Evolutionary conservation across 2,329 filamentous ascomycete genomes (phyloP).

Genomic region (Cladophialophora yegresii): DNA sequence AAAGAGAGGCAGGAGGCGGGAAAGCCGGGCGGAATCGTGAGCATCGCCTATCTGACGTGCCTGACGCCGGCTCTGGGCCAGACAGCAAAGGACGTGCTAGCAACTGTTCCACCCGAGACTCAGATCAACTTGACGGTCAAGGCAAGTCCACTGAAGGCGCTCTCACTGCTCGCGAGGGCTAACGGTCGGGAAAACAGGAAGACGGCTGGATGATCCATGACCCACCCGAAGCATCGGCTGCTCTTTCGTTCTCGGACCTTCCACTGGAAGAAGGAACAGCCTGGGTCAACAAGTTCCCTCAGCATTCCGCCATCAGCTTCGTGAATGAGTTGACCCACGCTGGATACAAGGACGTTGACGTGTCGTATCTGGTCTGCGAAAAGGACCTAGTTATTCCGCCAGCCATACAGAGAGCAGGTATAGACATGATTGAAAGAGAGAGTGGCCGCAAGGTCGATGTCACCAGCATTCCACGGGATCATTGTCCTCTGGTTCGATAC

Average conservation of each 20-base stretch:
- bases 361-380: slow-evolving; percentile 42
- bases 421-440: slow-evolving; percentile 40
- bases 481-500: slow-evolving; percentile 37
- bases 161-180: background rate
- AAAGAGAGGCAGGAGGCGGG: slow-evolving; percentile 37
- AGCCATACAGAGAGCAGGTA: slow-evolving; percentile 38
- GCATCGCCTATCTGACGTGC: slow-evolving; percentile 42
- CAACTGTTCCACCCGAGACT: slow-evolving; percentile 11
- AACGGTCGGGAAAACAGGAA: slow-evolving; percentile 17
- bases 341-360: slow-evolving; percentile 42
- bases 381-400: slow-evolving; percentile 40
- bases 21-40: slow-evolving; percentile 41
- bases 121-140: slow-evolving; percentile 18
- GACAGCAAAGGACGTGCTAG: slow-evolving; percentile 17
- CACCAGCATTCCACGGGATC: slow-evolving; percentile 39
- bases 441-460: slow-evolving; percentile 42
- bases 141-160: slow-evolving; percentile 12
- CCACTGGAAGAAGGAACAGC: slow-evolving; percentile 27
- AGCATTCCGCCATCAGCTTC: slow-evolving; percentile 41
- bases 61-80: slow-evolving; percentile 41
- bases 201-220: slow-evolving; percentile 30
- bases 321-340: slow-evolving; percentile 38
- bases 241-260: slow-evolving; percentile 14
- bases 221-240: slow-evolving; percentile 7
- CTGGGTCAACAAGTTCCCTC: slow-evolving; percentile 29